Evolutionary conservation across 345 rosid species (phyloP), one percentile per base, ranked within the genome.

Genomic region (Euphorbia lathyris): DNA sequence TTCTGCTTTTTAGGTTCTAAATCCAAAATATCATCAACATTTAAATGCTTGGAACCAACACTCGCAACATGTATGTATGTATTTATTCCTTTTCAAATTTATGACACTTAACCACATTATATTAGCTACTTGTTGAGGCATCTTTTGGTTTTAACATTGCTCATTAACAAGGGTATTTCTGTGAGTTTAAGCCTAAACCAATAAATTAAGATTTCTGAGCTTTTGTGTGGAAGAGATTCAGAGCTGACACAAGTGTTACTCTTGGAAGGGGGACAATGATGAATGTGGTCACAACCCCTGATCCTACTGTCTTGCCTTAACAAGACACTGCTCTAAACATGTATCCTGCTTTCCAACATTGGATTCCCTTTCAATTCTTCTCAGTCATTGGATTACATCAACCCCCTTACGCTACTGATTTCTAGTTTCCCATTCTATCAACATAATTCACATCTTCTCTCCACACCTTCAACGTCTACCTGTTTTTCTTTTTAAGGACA

Each of bases 1-100:
- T 63, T 79, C 78, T 32, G 55, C 71, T 74, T 76, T 76, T 79
- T n/a, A n/a, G n/a, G n/a, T n/a, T n/a, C n/a, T n/a, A 65, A 69
- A 74, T 74, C 75, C 70, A 64, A 62, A 58, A 65, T 27, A 30
- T 52, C 45, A 34, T 62, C 66, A 64, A 36, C 32, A 70, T 73
- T 36, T 2, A 23, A 64, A 69, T 67, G 62, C 61, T 60, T 50
- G 53, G 63, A 57, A 59, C 70, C 57, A 30, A 45, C 27, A 26
- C 53, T 58, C 19, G 14, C 62, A 61, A 17, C 38, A 34, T 34
- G 38, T 34, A 34, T 34, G 38, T 34, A 34, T 34, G 3, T 34
- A 7, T n/a, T n/a, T 34, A 34, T 7, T 34, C 38, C 38, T 34
- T 34, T 34, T 34, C 38, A 2, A 34, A 34, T 34, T 34, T 34